phyloP scores from a whole-genome alignment of 768 basidiomycete species.

The Mycena sanguinolenta region DNA sequence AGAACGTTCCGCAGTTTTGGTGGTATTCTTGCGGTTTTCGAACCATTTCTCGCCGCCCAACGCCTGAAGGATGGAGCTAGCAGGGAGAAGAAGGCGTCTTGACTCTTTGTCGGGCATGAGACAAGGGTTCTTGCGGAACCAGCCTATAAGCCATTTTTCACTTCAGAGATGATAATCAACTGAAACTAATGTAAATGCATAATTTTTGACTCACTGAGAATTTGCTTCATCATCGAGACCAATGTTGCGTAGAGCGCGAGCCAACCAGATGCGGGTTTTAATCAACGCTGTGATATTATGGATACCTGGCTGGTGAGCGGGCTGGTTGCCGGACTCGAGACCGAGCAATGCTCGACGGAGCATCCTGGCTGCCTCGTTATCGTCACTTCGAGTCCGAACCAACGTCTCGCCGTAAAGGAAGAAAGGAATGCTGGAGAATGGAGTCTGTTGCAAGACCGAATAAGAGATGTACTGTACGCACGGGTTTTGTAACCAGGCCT shows the following conservation, averaged over 20 bases:
- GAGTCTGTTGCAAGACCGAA: neutral
- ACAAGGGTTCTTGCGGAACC: conserved; percentile 40
- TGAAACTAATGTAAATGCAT: neutral
- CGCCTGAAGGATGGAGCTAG: conserved; percentile 32
- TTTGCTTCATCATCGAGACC: neutral
- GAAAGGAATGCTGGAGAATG: conserved; percentile 20
- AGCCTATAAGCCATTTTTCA: conserved; percentile 38
- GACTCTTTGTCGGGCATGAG: neutral
- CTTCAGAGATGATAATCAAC: conserved; percentile 2
- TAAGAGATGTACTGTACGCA: conserved; percentile 6
- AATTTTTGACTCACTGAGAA: neutral
- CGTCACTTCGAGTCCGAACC: conserved; percentile 5
- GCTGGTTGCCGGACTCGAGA: conserved; percentile 4
- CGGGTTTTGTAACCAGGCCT: conserved; percentile 23
- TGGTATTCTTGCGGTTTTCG: conserved; percentile 25
- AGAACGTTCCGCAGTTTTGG: conserved; percentile 34
- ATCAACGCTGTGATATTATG: neutral
- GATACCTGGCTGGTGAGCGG: no score
- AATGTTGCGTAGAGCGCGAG: neutral
- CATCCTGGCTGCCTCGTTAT: conserved; percentile 6
- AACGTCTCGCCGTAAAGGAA: conserved; percentile 20
- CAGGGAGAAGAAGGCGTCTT: conserved; percentile 16
- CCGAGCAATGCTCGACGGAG: conserved; percentile 26
- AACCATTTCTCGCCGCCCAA: conserved; percentile 41
- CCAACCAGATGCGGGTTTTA: neutral